Conservation (phyloP, 1,139 yeast species). For the Zygotorulaspora mrakii region DNA sequence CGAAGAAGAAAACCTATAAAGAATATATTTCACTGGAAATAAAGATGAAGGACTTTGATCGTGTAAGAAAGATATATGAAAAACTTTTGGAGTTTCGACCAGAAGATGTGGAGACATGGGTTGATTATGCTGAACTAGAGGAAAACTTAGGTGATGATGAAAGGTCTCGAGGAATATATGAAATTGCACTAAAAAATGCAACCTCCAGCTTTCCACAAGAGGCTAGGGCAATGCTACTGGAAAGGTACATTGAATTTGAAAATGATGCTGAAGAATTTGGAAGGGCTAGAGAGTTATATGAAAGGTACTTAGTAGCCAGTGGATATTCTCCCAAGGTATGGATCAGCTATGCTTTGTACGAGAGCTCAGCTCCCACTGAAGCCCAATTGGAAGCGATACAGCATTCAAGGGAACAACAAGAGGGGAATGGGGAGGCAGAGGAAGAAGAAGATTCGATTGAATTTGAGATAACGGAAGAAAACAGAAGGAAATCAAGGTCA, state of each 20-base stretch:
- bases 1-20: conserved; percentile 56
- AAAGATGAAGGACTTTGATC: conserved; percentile 65
- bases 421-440: conserved; percentile 38
- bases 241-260: conserved; percentile 53
- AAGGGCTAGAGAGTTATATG: conserved; percentile 53
- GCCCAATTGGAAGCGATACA: conserved; percentile 38
- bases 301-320: conserved; percentile 40
- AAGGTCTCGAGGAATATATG: conserved; percentile 60
- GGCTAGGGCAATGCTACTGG: conserved; percentile 15
- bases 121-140: conserved; percentile 67
- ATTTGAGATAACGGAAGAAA: conserved; percentile 48
- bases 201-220: conserved; percentile 15
- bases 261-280: conserved; percentile 57
- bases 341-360: conserved; percentile 70
- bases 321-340: conserved; percentile 47
- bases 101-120: conserved; percentile 44
- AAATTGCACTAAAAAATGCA: conserved; percentile 43
- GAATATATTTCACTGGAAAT: conserved; percentile 55
- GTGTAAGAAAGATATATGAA: conserved; percentile 71
- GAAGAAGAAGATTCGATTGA: conserved; percentile 47
- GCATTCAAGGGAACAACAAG: conserved; percentile 2
- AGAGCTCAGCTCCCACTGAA: conserved; percentile 59
- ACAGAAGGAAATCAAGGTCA: conserved; percentile 30
- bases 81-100: conserved; percentile 60
- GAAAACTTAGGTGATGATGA: conserved; percentile 63